Evolutionary conservation across 208 protist species (phyloP), one percentile per base, ranked within the genome.

Genomic region (Wallacemonas sp.): DNA sequence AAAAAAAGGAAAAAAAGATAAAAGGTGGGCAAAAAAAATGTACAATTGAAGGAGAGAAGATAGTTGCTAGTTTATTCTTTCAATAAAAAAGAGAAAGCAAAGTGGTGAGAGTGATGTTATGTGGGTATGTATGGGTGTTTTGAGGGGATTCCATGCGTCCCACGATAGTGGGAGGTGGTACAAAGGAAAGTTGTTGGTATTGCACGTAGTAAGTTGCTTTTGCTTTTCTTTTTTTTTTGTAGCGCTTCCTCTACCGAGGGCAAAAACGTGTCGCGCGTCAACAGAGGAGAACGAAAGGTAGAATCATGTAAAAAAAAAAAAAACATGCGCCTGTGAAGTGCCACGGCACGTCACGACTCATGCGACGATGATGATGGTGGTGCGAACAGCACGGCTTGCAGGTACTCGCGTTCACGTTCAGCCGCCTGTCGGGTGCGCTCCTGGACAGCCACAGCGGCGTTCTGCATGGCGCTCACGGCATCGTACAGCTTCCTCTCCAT

Each of bases 391-490:
- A 68, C 32, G 25, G 45, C 28, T 16, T 68, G 44, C 48, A 68
- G 23, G 63, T 68, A 68, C 22, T 11, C 63, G 8, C 20, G 23
- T 2, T 57, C 63, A 22, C 46, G 28, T 23, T 68, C 63, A 7
- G 63, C 46, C 8, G 63, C 33, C 4, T 25, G 32, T 3, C 46
- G 63, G 12, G 28, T 25, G 5, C 33, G 28, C 20, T 10, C 48
- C 33, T 68, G 41, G 2, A 57, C 63, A 5, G 48, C 48, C 4
- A 8, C 23, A 3, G 63, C 25, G 3, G 63, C 63, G 11, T 20
- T 22, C 48, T 68, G 63, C 49, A 68, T 22, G 25, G 31, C 41
- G 11, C 63, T 45, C 12, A 59, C 42, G n/a, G 63, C 63, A n/a
- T 55, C 44, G 23, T 50, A 57, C 0, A 68, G 63, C 23, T 59